Percentiles rank a stretch among this genome's conserved stretches.
Conservation (phyloP, 352 stramenopile genomes). For the Peronospora belbahrii region DNA sequence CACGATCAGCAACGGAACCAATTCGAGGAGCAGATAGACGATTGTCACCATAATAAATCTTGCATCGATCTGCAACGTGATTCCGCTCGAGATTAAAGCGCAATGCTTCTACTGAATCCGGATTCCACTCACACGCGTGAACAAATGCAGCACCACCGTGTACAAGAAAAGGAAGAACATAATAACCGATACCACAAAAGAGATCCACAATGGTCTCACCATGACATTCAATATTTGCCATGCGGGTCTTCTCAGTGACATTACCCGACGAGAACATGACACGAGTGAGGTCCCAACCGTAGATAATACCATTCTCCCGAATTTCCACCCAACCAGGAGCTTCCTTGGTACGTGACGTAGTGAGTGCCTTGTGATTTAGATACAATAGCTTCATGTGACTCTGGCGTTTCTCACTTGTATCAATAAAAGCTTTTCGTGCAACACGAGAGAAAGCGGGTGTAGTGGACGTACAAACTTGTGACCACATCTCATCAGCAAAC, state of each 20-base stretch:
- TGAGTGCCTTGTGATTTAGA: conserved; percentile 36
- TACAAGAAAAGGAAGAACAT: conserved; percentile 92
- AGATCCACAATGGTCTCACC: conserved; percentile 92
- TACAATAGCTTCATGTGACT: conserved; percentile 72
- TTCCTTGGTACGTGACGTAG: conserved; percentile 26
- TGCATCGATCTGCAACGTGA: conserved; percentile 70
- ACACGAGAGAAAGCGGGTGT: conserved; percentile 57
- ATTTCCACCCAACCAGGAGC: conserved; percentile 74
- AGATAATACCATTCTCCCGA: conserved; percentile 90
- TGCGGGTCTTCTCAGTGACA: conserved; percentile 93
- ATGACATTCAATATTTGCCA: conserved; percentile 77
- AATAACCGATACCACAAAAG: conserved; percentile 98
- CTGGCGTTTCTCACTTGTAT: conserved; percentile 69
- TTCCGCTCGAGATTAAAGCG: conserved; percentile 90
- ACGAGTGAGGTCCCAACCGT: conserved; percentile 91
- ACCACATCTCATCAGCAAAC: conserved; percentile 59
- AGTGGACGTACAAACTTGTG: conserved; percentile 44
- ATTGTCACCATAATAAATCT: conserved; percentile 88
- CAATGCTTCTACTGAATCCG: conserved; percentile 86
- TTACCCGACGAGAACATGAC: conserved; percentile 98
- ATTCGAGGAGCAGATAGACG: conserved; percentile 63
- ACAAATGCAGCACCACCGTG: conserved; percentile 86
- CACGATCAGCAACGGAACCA: conserved; percentile 81
- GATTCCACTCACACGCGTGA: conserved; percentile 94
- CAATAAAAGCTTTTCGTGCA: conserved; percentile 74